A percentile compares a stretch with the other conserved stretches of the same genome.
These are phyloP conservation scores for Monilinia laxa DNA, from an alignment of 2,329 filamentous ascomycete species.

Conservation along the genomic window DNA sequence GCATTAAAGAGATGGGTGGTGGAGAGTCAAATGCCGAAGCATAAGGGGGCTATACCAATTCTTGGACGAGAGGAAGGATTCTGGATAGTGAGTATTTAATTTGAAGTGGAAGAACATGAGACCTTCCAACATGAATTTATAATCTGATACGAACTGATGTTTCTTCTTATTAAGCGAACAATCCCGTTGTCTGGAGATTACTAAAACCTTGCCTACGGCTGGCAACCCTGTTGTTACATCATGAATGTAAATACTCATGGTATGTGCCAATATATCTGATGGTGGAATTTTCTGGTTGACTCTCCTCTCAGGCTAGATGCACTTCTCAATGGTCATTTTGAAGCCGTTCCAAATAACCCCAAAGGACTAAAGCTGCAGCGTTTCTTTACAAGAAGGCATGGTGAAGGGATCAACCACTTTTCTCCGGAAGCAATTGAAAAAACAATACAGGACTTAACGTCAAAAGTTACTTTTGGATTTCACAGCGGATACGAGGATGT, in stretches of 20 bases:
- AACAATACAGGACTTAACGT: neutral
- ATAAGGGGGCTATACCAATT: slow-evolving; percentile 23
- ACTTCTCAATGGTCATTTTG: neutral
- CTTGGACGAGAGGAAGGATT: slow-evolving; percentile 21
- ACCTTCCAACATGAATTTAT: neutral
- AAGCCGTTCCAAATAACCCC: neutral
- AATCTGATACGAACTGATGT: neutral
- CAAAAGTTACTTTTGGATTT: slow-evolving; percentile 7
- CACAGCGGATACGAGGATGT: slow-evolving; percentile 14
- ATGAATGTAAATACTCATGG: slow-evolving; percentile 15
- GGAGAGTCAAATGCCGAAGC: slow-evolving; percentile 15
- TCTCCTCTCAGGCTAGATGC: slow-evolving; percentile 3
- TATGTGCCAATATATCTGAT: neutral
- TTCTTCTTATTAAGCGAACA: neutral
- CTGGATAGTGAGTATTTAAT: slow-evolving; percentile 25
- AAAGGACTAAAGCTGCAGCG: slow-evolving; percentile 1
- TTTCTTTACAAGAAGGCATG: neutral
- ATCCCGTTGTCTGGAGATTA: slow-evolving; percentile 3
- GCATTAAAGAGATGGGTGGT: slow-evolving; percentile 18
- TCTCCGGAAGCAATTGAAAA: neutral
- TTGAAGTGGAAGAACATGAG: too few relatives aligned
- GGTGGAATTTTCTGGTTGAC: neutral
- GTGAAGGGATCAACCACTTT: neutral
- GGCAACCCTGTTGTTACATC: slow-evolving; percentile 9
- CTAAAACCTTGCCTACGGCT: slow-evolving; percentile 11